These are phyloP conservation scores for Neopestalotiopsis sp. DNA, from an alignment of 2,329 filamentous ascomycete species.

Conservation along the genomic window DNA sequence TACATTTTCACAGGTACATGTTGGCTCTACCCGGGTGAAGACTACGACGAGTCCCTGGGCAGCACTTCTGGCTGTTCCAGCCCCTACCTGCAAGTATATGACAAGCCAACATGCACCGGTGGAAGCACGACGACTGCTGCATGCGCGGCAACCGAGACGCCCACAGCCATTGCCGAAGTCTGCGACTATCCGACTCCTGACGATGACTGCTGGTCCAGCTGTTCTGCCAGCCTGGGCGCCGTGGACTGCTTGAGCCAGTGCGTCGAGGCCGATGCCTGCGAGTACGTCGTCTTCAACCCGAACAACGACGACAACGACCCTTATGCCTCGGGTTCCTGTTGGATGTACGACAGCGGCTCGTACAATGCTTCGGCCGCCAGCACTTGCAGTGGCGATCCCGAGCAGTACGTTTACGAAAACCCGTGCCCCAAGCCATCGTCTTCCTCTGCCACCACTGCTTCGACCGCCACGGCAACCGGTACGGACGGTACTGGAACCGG, in stretches of 20 bases:
- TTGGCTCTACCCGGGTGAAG: slow-evolving; percentile 2
- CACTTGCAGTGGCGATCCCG: neutral
- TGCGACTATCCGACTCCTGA: slow-evolving; percentile 1
- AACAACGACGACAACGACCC: neutral
- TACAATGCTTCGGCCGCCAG: neutral
- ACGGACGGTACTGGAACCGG: neutral
- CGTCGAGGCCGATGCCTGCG: neutral
- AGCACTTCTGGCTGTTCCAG: slow-evolving; percentile 4
- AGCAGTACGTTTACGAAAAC: slow-evolving; percentile 9
- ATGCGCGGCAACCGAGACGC: slow-evolving; percentile 5
- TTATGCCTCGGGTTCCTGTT: neutral
- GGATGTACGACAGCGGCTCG: slow-evolving; percentile 7
- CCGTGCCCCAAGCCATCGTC: slow-evolving; percentile 7
- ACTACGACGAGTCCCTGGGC: neutral
- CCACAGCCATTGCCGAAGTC: neutral
- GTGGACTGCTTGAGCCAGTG: slow-evolving; percentile 6
- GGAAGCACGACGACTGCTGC: slow-evolving; percentile 3
- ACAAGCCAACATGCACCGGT: slow-evolving; percentile 1
- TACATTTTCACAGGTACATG: neutral
- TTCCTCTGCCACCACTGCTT: neutral
- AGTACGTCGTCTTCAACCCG: slow-evolving; percentile 10
- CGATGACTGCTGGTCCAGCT: neutral
- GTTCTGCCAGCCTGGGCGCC: neutral
- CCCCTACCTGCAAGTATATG: neutral
- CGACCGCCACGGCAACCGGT: neutral